These are phyloP conservation scores for Phanerodontia chrysosporium DNA, from an alignment of 768 basidiomycete species.

Conservation along the genomic window DNA sequence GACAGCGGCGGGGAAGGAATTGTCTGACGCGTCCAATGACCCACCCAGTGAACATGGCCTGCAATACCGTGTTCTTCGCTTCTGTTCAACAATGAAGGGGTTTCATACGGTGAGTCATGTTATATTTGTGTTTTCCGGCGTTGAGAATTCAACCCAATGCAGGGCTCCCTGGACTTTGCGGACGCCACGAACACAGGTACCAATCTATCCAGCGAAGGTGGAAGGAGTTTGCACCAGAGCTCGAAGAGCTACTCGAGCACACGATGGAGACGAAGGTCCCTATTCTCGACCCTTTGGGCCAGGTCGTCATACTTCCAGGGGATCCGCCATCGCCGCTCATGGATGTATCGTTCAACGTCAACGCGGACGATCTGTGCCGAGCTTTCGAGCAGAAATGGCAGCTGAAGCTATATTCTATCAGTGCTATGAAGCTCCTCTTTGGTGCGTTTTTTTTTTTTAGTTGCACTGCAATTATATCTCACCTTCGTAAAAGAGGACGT, in stretches of 20 bases:
- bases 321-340: neutral
- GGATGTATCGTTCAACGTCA: neutral
- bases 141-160: neutral
- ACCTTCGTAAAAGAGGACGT: neutral
- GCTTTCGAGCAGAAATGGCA: neutral
- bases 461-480: too few species aligned
- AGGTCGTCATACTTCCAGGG: neutral
- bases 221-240: neutral
- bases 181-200: neutral
- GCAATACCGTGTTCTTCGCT: neutral
- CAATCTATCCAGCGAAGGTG: neutral
- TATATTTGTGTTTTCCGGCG: neutral
- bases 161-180: slow-evolving; percentile 3
- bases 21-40: neutral
- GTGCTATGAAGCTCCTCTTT: neutral
- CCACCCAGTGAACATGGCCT: neutral
- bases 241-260: neutral
- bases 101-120: neutral
- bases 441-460: neutral
- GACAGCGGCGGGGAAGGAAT: neutral
- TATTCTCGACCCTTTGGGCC: neutral
- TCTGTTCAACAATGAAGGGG: neutral
- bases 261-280: neutral
- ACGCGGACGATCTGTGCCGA: neutral
- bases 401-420: neutral